These are phyloP conservation scores for Inosperma sp. DNA, from an alignment of 768 basidiomycete genomes.

Conservation along the genomic window DNA sequence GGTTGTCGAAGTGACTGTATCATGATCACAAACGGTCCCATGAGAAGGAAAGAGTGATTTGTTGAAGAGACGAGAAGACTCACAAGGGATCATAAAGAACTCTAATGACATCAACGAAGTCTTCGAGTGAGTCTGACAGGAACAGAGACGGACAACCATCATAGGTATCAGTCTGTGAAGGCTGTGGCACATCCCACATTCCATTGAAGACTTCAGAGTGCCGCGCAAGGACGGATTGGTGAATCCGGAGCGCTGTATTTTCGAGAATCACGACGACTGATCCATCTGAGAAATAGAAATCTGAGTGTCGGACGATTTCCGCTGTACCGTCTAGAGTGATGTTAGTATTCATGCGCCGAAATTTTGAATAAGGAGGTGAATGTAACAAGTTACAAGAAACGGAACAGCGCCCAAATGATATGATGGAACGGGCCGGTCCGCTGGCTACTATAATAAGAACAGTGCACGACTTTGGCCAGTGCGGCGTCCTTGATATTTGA, in stretches of 20 bases:
- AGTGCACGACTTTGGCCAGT: no score
- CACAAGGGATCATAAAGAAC: conserved; percentile 39
- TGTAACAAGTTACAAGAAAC: no score
- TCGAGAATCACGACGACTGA: conserved; percentile 37
- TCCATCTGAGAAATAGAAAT: conserved; percentile 38
- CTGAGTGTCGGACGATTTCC: conserved; percentile 25
- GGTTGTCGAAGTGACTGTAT: conserved; percentile 37
- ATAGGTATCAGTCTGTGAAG: conserved; percentile 26
- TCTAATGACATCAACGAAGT: conserved; percentile 34
- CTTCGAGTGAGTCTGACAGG: conserved; percentile 30
- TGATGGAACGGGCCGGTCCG: no score
- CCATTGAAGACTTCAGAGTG: conserved; percentile 39
- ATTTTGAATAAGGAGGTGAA: no score
- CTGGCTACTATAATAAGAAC: no score
- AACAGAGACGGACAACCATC: conserved; percentile 36
- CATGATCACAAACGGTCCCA: no score
- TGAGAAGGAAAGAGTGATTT: no score
- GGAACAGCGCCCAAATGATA: no score
- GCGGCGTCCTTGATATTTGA: no score
- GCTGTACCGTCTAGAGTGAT: no score
- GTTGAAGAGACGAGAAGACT: conserved; percentile 16
- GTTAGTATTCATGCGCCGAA: no score
- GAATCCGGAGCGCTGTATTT: conserved; percentile 31
- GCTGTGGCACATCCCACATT: conserved; percentile 38
- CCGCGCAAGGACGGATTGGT: conserved; percentile 36